A percentile compares a stretch with the other conserved stretches of the same genome.
phyloP scores from a whole-genome alignment of 1,139 yeast genomes.

The Protomyces inundatus region DNA sequence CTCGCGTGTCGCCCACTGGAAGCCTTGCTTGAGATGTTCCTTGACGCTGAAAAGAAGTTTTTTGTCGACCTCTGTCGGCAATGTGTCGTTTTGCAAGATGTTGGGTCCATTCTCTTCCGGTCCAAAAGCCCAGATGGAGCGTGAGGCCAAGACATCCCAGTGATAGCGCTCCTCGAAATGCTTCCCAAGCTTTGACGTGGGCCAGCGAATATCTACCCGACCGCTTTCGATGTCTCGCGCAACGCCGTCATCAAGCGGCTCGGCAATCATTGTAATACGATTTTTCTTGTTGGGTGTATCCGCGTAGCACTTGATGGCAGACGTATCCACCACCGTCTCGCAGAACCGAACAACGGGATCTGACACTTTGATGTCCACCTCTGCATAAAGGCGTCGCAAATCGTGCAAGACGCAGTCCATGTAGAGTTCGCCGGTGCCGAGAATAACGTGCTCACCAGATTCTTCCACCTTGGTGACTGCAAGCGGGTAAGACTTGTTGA shows the following conservation, averaged over 20 bases:
- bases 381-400: slow-evolving; percentile 56
- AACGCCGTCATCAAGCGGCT: slow-evolving; percentile 59
- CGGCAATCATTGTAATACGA: slow-evolving; percentile 67
- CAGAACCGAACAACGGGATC: slow-evolving; percentile 76
- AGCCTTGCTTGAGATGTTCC: slow-evolving; percentile 64
- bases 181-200: slow-evolving; percentile 49
- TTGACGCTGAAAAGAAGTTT: slow-evolving; percentile 47
- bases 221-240: slow-evolving; percentile 56
- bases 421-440: slow-evolving; percentile 84
- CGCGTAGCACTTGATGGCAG: slow-evolving; percentile 62
- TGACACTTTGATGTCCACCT: slow-evolving; percentile 71
- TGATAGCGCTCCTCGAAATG: slow-evolving; percentile 54
- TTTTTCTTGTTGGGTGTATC: slow-evolving; percentile 54
- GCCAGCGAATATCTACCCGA: slow-evolving; percentile 40
- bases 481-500: slow-evolving; percentile 62
- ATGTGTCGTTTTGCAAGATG: slow-evolving; percentile 67
- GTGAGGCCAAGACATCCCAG: slow-evolving; percentile 81
- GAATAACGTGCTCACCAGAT: slow-evolving; percentile 76
- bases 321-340: slow-evolving; percentile 67
- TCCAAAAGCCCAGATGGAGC: slow-evolving; percentile 79
- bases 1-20: slow-evolving; percentile 74
- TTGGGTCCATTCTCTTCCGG: slow-evolving; percentile 56
- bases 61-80: slow-evolving; percentile 66
- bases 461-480: slow-evolving; percentile 69
- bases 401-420: slow-evolving; percentile 81